Percentiles rank a stretch among this genome's conserved stretches.
phyloP scores from a whole-genome alignment of 176 grass and related monocot species.

The Triticum timopheevii region DNA sequence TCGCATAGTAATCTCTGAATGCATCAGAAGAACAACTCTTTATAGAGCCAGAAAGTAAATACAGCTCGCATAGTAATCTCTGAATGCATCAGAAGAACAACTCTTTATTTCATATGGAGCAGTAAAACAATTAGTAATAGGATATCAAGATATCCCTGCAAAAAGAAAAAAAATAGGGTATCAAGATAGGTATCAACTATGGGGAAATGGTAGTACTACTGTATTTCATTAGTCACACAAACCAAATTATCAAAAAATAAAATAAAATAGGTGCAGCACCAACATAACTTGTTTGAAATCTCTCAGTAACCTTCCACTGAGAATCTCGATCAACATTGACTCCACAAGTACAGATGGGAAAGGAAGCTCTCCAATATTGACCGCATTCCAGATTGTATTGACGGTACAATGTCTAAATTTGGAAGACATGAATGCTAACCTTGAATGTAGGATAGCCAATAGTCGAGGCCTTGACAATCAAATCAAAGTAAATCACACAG shows the following conservation, averaged over 20 bases:
- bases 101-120: background rate
- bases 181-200: background rate
- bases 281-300: background rate
- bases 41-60: background rate
- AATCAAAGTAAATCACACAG: background rate
- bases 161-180: background rate
- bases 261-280: background rate
- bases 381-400: background rate
- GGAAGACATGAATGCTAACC: background rate
- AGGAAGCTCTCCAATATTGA: background rate
- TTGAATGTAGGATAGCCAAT: background rate
- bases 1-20: background rate
- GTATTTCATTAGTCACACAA: background rate
- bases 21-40: background rate
- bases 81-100: background rate
- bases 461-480: background rate
- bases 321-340: background rate
- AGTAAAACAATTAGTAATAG: background rate
- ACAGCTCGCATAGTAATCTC: background rate
- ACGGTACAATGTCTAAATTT: background rate
- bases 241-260: background rate
- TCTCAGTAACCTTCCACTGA: background rate
- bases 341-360: background rate
- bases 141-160: background rate
- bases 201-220: background rate